Evolutionary conservation across 2,329 filamentous ascomycete genomes (phyloP), one percentile per base, ranked within the genome.

Genomic region (Macrophomina phaseolina): DNA sequence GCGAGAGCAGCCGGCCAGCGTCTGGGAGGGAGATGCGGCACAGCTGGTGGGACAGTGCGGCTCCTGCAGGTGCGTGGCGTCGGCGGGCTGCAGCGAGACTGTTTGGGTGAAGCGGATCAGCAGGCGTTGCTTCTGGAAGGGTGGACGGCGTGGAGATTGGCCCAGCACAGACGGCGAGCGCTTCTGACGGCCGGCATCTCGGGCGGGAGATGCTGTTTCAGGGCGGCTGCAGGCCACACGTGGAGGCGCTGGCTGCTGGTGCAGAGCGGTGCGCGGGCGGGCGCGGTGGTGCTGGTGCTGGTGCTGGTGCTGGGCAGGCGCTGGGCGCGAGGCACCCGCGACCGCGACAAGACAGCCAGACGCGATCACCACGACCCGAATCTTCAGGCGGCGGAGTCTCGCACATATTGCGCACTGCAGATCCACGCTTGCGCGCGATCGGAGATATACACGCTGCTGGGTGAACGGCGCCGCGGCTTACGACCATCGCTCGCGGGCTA

Each of bases 41-140:
- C 58, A 62, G 58, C 58, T 62, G 58, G 45, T 49, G 58, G 58
- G 45, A 62, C 58, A 48, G 58, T 62, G 58, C 58, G 58, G 58
- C 58, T 62, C 58, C 58, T 62, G 58, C 58, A 62, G 58, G 58
- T 62, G 58, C 16, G 58, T 62, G 58, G 55, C 55, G 55, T 60
- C 28, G 55, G 12, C 40, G 55, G 36, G 55, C 55, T 60, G 55
- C 55, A 60, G 55, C 55, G 55, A 32, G 55, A 60, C 55, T 23
- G 58, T 62, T 62, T 49, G 58, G 58, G 45, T 8, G 30, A 38
- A 42, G 58, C 58, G 58, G 58, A 62, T 62, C 58, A 42, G 42
- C 58, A 42, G 58, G 58, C 58, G 58, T 62, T 62, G 58, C 58
- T 62, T 62, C 58, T 62, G 58, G 58, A 62, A 62, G 58, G 45